A percentile compares a stretch with the other conserved stretches of the same genome.
These are phyloP conservation scores for Penicillium robsamsonii DNA, from an alignment of 495 filamentous ascomycete species.

Conservation along the genomic window DNA sequence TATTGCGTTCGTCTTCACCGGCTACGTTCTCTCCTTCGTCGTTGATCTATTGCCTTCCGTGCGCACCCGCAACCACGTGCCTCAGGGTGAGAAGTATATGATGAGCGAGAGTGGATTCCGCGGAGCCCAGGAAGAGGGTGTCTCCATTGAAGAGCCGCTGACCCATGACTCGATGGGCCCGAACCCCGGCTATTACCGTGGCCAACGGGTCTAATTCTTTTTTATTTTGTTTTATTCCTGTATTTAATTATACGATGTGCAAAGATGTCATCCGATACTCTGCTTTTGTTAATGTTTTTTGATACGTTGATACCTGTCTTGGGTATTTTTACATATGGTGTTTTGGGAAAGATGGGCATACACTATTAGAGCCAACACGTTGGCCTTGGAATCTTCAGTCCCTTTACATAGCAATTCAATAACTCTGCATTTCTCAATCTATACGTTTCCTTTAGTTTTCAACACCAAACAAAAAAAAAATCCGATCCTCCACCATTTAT, in stretches of 20 bases:
- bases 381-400: background rate
- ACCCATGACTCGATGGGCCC: conserved; percentile 42
- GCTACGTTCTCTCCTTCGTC: conserved; percentile 84
- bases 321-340: background rate
- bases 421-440: background rate
- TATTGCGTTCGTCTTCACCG: conserved; percentile 85
- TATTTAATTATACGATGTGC: conserved; percentile 4
- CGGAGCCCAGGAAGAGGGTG: conserved; percentile 10
- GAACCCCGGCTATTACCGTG: conserved; percentile 29
- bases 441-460: background rate
- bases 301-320: background rate
- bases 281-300: background rate
- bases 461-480: background rate
- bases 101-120: conserved; percentile 19
- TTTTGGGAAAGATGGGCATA: background rate
- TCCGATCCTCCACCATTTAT: background rate
- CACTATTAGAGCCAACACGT: background rate
- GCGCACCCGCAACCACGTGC: conserved; percentile 54
- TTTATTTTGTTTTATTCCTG: background rate
- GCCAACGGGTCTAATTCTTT: conserved; percentile 21
- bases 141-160: conserved; percentile 38
- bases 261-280: conserved; percentile 7
- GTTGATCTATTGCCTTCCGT: conserved; percentile 84
- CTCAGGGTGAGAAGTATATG: conserved; percentile 43
- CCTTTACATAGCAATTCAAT: background rate